Evolutionary conservation across 257 asterid genomes (phyloP).

Genomic region (Jacaranda mimosifolia): DNA sequence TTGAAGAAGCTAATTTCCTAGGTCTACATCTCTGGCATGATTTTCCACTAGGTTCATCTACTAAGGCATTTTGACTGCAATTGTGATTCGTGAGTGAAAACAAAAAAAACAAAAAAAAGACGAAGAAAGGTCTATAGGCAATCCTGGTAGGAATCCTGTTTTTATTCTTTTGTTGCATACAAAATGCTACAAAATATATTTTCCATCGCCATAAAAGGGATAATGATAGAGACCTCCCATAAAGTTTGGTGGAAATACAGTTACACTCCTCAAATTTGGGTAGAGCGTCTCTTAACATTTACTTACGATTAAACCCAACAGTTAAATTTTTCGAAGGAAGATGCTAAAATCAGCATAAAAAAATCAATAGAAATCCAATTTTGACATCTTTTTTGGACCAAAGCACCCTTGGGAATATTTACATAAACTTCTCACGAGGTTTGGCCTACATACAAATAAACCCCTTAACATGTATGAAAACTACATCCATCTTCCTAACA

Average conservation of each 20-base stretch:
- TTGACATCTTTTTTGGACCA: too few species aligned
- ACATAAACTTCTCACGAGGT: too few species aligned
- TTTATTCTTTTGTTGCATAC: not conserved
- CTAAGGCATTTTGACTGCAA: not conserved
- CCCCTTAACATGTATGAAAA: not conserved
- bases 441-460: too few species aligned
- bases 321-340: too few species aligned
- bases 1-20: not conserved
- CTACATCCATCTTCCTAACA: not conserved
- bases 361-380: too few species aligned
- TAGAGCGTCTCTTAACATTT: too few species aligned
- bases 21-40: not conserved
- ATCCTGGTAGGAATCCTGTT: not conserved
- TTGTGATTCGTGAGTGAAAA: not conserved
- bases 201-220: not conserved
- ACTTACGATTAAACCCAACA: too few species aligned
- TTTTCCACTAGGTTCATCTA: not conserved
- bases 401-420: too few species aligned
- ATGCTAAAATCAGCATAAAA: too few species aligned
- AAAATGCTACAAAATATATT: not conserved
- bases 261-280: not conserved
- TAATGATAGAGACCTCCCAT: not conserved
- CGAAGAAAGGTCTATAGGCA: not conserved
- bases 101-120: too few species aligned
- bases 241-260: not conserved